Percentiles rank a stretch among this genome's conserved stretches.
These are phyloP conservation scores for Cyclotella atomus DNA, from an alignment of 108 stramenopile genomes.

Conservation along the genomic window DNA sequence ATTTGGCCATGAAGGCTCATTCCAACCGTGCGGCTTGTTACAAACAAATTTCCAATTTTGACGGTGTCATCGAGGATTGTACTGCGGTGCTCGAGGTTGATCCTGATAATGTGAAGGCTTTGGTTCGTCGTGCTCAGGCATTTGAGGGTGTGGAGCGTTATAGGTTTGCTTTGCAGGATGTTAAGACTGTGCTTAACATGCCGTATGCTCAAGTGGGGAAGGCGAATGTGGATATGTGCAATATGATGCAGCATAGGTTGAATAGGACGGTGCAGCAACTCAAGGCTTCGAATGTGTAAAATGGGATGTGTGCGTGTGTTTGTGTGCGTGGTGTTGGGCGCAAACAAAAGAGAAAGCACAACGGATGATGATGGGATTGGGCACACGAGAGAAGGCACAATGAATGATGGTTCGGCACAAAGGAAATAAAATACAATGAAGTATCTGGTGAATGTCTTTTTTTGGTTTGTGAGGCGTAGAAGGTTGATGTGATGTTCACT, in stretches of 20 bases:
- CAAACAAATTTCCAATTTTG: slow-evolving; percentile 99
- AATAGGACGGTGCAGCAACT: slow-evolving; percentile 93
- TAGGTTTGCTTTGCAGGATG: slow-evolving; percentile 97
- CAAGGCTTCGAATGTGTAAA: slow-evolving; percentile 54
- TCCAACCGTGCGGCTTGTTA: slow-evolving; percentile 98
- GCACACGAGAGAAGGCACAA: too few species aligned
- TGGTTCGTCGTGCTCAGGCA: slow-evolving; percentile 98
- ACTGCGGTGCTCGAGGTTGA: slow-evolving; percentile 95
- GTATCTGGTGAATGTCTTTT: too few species aligned
- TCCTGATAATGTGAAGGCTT: slow-evolving; percentile 96
- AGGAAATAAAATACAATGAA: neutral
- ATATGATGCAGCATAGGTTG: slow-evolving; percentile 94
- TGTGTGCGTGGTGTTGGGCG: too few species aligned
- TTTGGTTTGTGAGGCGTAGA: too few species aligned
- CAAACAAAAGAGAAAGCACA: too few species aligned
- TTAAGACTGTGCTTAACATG: slow-evolving; percentile 93
- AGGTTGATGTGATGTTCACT: too few species aligned
- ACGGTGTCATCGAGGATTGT: slow-evolving; percentile 95
- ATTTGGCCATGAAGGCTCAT: slow-evolving; percentile 94
- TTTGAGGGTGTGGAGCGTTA: slow-evolving; percentile 97
- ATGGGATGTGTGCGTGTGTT: too few species aligned
- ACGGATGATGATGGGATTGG: too few species aligned
- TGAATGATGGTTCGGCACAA: neutral
- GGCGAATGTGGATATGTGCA: slow-evolving; percentile 91
- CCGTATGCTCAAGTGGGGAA: slow-evolving; percentile 90